These are phyloP conservation scores for Dryas alaskensis DNA, from an alignment of 306 rosid genomes.

Conservation along the genomic window DNA sequence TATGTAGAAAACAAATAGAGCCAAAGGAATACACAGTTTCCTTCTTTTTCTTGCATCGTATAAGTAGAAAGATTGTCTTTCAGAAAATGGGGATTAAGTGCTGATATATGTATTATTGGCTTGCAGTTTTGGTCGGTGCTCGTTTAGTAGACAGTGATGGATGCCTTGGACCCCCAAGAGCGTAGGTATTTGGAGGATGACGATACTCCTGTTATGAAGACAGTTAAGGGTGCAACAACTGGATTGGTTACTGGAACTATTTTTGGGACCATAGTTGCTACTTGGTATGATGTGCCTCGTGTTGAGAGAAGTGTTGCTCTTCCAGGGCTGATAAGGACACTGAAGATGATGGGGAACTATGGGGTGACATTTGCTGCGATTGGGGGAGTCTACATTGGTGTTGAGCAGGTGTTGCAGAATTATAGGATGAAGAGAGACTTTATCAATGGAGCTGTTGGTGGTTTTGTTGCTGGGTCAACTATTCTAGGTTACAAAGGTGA, in stretches of 20 bases:
- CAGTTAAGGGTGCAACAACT: slow-evolving; percentile 77
- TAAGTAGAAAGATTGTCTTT: not conserved
- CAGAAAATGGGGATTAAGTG: not conserved
- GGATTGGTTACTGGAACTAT: slow-evolving; percentile 82
- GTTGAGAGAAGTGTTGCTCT: slow-evolving; percentile 95
- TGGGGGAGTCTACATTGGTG: slow-evolving; percentile 92
- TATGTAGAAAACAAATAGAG: not conserved
- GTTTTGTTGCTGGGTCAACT: slow-evolving; percentile 90
- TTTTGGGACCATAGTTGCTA: slow-evolving; percentile 85
- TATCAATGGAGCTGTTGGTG: slow-evolving; percentile 93
- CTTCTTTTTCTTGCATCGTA: not conserved
- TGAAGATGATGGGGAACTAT: slow-evolving; percentile 87
- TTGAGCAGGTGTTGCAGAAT: slow-evolving; percentile 81
- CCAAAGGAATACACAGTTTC: not conserved
- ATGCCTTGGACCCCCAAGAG: slow-evolving; percentile 69
- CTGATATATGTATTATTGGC: slow-evolving; percentile 1
- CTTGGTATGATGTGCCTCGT: slow-evolving; percentile 96
- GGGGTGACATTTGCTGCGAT: slow-evolving; percentile 95
- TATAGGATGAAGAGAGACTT: slow-evolving; percentile 85
- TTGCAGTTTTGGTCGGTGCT: slow-evolving; percentile 19
- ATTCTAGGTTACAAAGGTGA: slow-evolving; percentile 86
- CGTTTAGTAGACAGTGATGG: slow-evolving; percentile 42
- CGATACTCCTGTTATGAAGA: slow-evolving; percentile 62
- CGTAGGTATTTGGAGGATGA: slow-evolving; percentile 94
- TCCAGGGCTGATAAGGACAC: slow-evolving; percentile 85